Evolutionary conservation across 441 rosid species (phyloP), one percentile per base, ranked within the genome.

Genomic region (Adansonia rubrostipa): DNA sequence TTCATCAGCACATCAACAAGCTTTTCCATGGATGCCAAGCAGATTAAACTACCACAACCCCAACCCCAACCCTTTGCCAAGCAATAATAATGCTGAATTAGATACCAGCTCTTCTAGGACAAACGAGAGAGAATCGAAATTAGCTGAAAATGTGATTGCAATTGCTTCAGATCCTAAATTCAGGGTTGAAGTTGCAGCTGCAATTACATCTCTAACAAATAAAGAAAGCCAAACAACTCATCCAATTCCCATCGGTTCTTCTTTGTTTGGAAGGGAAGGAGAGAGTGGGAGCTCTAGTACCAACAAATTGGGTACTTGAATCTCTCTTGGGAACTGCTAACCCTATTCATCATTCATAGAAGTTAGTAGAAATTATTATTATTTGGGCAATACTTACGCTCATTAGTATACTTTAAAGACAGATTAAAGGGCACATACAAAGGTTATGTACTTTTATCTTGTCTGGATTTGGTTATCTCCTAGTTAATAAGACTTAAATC

Each of bases 121-220:
- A 45, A 40, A 36, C 20, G 56, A 65, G 28, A 47, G 42, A 9
- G 17, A 24, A 14, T 60, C 75, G 24, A 56, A 71, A 51, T 58
- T 63, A 63, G 45, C n/a, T 9, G 75, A 17, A 85, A 82, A 28
- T 22, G 85, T 68, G 4, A 81, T 71, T 9, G 78, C 89, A 11
- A 86, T 87, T 28, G 84, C 87, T 22, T 82, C 86, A 10, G 89
- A 90, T 86, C 89, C 90, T 17, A 84, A 87, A 66, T 90, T 90
- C 76, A 88, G 88, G 86, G 87, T 85, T 72, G 88, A 90, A 42
- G 88, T 88, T 36, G 91, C 90, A 45, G 89, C 93, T 19, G 88
- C 90, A 19, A 85, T 87, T 17, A 76, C 87, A 45, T 89, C 90
- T 8, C 77, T 88, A 5, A 84, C 83, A 19, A 85, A 79, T 73